Percentiles rank a stretch among this genome's conserved stretches.
These are phyloP conservation scores for Podaxis sp. DNA, from an alignment of 768 basidiomycete genomes.

Conservation along the genomic window DNA sequence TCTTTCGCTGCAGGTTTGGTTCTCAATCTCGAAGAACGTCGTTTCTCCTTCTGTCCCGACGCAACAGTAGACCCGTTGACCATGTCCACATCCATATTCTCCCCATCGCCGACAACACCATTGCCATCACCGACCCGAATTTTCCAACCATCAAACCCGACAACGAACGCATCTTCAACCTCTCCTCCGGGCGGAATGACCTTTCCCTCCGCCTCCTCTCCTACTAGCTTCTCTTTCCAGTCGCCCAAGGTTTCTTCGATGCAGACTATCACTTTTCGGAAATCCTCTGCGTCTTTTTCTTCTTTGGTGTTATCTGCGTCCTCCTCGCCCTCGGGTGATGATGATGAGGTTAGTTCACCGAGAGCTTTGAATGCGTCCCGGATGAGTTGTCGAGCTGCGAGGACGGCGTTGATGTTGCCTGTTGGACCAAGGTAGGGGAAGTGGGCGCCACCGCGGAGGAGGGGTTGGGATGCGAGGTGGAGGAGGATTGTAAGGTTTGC, in stretches of 20 bases:
- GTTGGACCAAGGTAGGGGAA: conserved; percentile 5
- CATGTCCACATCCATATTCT: neutral
- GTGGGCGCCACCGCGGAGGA: neutral
- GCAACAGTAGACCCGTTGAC: neutral
- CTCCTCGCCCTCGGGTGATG: neutral
- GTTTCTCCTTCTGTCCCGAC: neutral
- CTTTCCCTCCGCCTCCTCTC: neutral
- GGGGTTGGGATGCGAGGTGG: conserved; percentile 6
- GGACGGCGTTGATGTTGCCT: conserved; percentile 7
- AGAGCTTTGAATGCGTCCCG: neutral
- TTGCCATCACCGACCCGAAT: neutral
- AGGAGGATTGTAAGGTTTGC: neutral
- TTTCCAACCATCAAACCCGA: neutral
- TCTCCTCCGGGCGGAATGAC: conserved; percentile 1
- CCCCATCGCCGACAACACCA: neutral
- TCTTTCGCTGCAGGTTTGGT: neutral
- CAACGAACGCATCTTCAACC: conserved; percentile 3
- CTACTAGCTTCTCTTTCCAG: neutral
- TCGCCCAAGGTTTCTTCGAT: neutral
- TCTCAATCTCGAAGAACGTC: neutral
- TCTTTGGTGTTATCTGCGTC: neutral
- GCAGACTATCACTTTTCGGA: neutral
- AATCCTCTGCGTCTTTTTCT: neutral
- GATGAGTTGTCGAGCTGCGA: conserved; percentile 2
- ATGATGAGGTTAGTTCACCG: neutral